Conservation (phyloP, 2,329 filamentous ascomycete genomes). For the Colletotrichum euphorbiae region DNA sequence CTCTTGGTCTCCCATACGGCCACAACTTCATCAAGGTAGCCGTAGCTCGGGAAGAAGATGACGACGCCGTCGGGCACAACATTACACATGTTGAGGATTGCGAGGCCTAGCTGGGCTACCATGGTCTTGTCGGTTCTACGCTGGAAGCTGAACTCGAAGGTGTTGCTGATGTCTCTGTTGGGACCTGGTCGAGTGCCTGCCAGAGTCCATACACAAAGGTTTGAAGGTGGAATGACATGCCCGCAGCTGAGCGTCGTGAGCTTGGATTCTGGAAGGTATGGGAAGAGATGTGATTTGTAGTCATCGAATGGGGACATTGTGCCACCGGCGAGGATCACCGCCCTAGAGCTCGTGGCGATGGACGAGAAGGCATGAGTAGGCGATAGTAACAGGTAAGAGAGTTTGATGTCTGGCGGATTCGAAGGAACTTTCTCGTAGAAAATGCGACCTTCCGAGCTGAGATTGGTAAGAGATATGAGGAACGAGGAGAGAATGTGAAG, state of each 20-base stretch:
- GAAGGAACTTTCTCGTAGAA: conserved; percentile 66
- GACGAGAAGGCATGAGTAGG: conserved; percentile 92
- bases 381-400: conserved; percentile 91
- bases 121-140: conserved; percentile 76
- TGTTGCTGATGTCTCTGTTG: conserved; percentile 50
- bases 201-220: conserved; percentile 83
- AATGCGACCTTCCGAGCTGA: conserved; percentile 76
- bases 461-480: conserved; percentile 85
- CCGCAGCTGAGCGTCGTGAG: conserved; percentile 90
- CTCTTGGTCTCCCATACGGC: conserved; percentile 66
- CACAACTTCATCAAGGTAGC: conserved; percentile 83
- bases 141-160: conserved; percentile 90
- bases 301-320: conserved; percentile 98
- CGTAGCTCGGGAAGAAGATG: conserved; percentile 95
- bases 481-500: conserved; percentile 71
- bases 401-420: conserved; percentile 60
- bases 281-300: conserved; percentile 88
- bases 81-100: conserved; percentile 77
- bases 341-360: conserved; percentile 84
- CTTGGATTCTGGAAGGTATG: conserved; percentile 71
- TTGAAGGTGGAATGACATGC: conserved; percentile 88
- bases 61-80: conserved; percentile 90
- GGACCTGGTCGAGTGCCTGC: conserved; percentile 53
- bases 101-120: conserved; percentile 79
- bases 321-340: conserved; percentile 91